Conservation (phyloP, 495 filamentous ascomycete genomes). For the Lineolata rhizophorae region DNA sequence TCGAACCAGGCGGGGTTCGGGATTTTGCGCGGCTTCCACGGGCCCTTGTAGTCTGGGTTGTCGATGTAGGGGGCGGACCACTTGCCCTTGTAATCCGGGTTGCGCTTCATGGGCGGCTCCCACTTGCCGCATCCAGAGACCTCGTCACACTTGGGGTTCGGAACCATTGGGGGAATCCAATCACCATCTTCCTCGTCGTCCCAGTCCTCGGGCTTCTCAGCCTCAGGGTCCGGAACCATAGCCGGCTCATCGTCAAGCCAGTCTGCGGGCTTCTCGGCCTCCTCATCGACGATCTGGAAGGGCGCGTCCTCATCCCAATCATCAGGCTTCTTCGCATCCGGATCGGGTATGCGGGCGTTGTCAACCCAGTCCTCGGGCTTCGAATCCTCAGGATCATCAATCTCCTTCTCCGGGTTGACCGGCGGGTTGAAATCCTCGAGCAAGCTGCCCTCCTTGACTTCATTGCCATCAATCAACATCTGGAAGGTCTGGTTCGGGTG, state of each 20-base stretch:
- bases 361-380: slow-evolving; percentile 97
- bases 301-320: slow-evolving; percentile 99
- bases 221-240: slow-evolving; percentile 81
- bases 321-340: slow-evolving; percentile 84
- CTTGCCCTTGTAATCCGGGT: slow-evolving; percentile 97
- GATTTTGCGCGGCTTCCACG: slow-evolving; percentile 89
- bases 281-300: slow-evolving; percentile 84
- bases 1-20: slow-evolving; percentile 93
- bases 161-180: slow-evolving; percentile 81
- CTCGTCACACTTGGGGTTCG: slow-evolving; percentile 91
- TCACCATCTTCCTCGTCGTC: slow-evolving; percentile 99
- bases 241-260: slow-evolving; percentile 87
- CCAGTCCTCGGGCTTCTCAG: slow-evolving; percentile 98
- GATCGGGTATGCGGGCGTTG: slow-evolving; percentile 70
- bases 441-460: slow-evolving; percentile 70
- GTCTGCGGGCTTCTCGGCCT: slow-evolving; percentile 77
- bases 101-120: slow-evolving; percentile 80
- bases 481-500: slow-evolving; percentile 87
- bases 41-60: slow-evolving; percentile 96
- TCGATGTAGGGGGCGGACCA: slow-evolving; percentile 88
- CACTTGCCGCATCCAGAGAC: slow-evolving; percentile 88
- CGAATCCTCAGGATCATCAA: slow-evolving; percentile 84
- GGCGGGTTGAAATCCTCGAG: slow-evolving; percentile 84
- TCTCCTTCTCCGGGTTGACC: slow-evolving; percentile 90
- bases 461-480: slow-evolving; percentile 74